phyloP scores from a whole-genome alignment of 768 basidiomycete species.

The Leccinum variicolor region DNA sequence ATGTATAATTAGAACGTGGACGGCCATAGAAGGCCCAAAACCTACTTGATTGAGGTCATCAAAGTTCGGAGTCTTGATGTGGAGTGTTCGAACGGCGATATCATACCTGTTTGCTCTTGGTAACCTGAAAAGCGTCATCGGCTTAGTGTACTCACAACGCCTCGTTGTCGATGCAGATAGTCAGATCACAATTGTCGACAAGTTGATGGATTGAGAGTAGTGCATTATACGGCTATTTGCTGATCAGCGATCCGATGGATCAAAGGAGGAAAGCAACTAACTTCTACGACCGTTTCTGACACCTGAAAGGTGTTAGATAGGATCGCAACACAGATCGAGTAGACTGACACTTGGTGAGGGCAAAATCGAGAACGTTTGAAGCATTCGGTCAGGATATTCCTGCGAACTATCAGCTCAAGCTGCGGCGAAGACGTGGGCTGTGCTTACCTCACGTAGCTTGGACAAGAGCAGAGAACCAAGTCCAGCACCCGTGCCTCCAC shows the following conservation, averaged over 20 bases:
- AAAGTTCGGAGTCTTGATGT: constrained; percentile 62
- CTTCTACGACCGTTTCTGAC: constrained; percentile 55
- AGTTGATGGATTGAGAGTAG: constrained; percentile 84
- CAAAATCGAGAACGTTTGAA: constrained; percentile 51
- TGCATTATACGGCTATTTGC: constrained; percentile 70
- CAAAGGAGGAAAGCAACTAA: constrained; percentile 17
- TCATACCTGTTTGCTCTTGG: constrained; percentile 53
- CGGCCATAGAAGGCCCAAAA: background rate
- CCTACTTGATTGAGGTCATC: constrained; percentile 66
- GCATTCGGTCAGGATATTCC: constrained; percentile 52
- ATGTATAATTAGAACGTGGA: background rate
- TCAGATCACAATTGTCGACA: constrained; percentile 83
- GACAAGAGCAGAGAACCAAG: constrained; percentile 76
- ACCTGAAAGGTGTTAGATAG: constrained; percentile 25
- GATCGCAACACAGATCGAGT: background rate
- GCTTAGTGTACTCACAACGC: constrained; percentile 52
- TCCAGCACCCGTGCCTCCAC: constrained; percentile 89
- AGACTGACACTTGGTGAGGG: constrained; percentile 53
- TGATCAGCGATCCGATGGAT: constrained; percentile 6
- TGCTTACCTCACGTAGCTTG: constrained; percentile 72
- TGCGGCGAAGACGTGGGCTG: background rate
- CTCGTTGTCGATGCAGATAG: constrained; percentile 85
- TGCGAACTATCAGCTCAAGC: constrained; percentile 32
- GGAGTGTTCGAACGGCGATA: constrained; percentile 62
- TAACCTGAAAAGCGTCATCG: background rate